Base-by-base conservation (phyloP, 148 eudicot species). In the Hydrangea macrophylla region DNA sequence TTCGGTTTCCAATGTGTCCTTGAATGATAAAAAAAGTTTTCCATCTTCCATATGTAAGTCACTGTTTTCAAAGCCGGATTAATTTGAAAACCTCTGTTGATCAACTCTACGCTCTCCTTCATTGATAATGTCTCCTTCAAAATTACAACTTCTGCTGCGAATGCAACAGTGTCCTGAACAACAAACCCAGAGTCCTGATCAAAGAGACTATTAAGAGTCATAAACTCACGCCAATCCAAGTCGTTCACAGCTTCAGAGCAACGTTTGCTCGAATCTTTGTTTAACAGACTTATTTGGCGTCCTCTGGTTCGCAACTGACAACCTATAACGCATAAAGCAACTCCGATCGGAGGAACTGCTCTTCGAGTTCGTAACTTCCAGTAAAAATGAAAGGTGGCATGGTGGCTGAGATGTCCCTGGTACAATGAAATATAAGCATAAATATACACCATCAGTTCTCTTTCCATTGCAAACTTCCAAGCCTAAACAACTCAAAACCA, bases 351-450 rank as follows among this genome's bases (percentile, higher is more conserved):
- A 80, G 50, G 84, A 77, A 63, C 83, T 87, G 71, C 80, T 87
- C 60, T 86, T 80, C 45, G 88, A 80, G 73, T 90, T 92, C n/a
- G 88, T 86, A 54, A 90, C 96, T 71, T 90, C 92, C 45, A 90
- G 92, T 77, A 86, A 90, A 50, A 90, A 86, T 70, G 96, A 90
- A 71, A 90, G 84, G 78, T 90, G 88, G 44, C 96, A 87, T 20
- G 96, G 96, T 65, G 96, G 96, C 73, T 90, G 96, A 74, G 96
- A 90, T 84, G 85, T 90, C 79, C 96, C 96, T 90, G 96, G 58
- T 76, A 83, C 79, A 77, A 85, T 39, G 57, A 86, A 86, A 63
- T 65, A 67, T 23, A 69, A 71, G 54, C 30, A 18, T 60, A 23
- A n/a, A n/a, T n/a, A n/a, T n/a, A 53, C 11, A 11, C 71, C 72